Conservation (phyloP, 305 asterid genomes). For the Coffea humblotiana region DNA sequence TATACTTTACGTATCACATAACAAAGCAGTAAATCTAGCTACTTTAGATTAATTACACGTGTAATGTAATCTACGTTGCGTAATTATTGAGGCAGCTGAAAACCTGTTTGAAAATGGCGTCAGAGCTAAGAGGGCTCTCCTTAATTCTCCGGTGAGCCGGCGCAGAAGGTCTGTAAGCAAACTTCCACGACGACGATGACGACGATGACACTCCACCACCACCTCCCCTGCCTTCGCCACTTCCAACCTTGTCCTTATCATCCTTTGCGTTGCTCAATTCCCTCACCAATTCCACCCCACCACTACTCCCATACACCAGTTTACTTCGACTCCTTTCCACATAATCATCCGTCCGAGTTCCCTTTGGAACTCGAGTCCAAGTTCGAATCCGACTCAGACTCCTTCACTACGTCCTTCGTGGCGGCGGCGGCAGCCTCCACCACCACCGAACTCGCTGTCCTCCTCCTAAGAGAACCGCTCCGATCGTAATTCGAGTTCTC, state of each 20-base stretch:
- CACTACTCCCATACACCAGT: slow-evolving; percentile 14
- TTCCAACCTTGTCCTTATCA: slow-evolving; percentile 37
- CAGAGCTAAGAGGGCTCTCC: slow-evolving; percentile 98
- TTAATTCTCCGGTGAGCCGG: slow-evolving; percentile 83
- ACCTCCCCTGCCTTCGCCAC: slow-evolving; percentile 38
- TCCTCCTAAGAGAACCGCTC: slow-evolving; percentile 25
- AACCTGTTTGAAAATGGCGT: slow-evolving; percentile 87
- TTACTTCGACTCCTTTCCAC: slow-evolving; percentile 31
- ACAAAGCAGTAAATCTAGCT: background rate
- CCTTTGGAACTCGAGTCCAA: slow-evolving; percentile 20
- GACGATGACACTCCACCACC: slow-evolving; percentile 25
- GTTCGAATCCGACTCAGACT: slow-evolving; percentile 16
- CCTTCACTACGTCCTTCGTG: slow-evolving; percentile 3
- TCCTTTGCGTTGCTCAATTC: slow-evolving; percentile 25
- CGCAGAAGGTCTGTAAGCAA: slow-evolving; percentile 68
- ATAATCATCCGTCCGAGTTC: slow-evolving; percentile 4
- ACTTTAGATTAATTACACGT: background rate
- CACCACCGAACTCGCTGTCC: slow-evolving; percentile 15
- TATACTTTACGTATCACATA: no score
- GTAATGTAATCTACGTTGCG: background rate
- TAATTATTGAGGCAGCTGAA: background rate
- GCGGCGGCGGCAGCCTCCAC: background rate
- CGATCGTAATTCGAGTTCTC: slow-evolving; percentile 4
- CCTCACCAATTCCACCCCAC: slow-evolving; percentile 10
- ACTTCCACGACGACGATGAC: slow-evolving; percentile 36